Base-by-base conservation (phyloP, 2,329 filamentous ascomycete species). In the Trichoderma atrobrunneum region DNA sequence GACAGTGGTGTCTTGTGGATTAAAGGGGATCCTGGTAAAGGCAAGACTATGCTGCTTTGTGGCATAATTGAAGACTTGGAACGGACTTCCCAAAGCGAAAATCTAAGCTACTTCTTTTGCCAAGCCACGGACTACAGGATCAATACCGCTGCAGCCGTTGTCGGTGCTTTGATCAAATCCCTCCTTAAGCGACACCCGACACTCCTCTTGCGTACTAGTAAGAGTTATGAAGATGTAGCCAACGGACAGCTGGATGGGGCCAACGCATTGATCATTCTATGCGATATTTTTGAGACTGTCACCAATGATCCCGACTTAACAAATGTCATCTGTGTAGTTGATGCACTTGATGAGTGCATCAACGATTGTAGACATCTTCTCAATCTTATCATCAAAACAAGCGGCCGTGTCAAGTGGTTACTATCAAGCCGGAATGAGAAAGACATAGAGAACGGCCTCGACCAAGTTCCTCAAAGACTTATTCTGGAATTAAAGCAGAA, bases 1-100 rank as follows among this genome's bases (percentile, higher is more conserved):
- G 28, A 76, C 0, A 73, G 30, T 32, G 73, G 63, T 2, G 68
- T 83, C 8, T 78, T 84, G 1, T 83, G 82, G 82, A 77, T 84
- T 28, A 80, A 75, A 43, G 82, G 82, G 0, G 80, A 79, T 56
- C 79, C 82, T 1, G 83, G 83, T 3, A 85, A 82, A 48, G 83
- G 83, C 39, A 85, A 85, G 75, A 85, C 83, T 0, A 85, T 85
- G 82, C 75, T 85, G 7, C 72, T 84, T 0, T 80, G 78, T 16
- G 80, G 81, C 12, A 80, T 84, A 26, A 78, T 83, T 43, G 24
- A 66, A 21, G 36, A 73, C 7, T 34, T 65, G 1, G 34, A 51
- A 54, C 28, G 26, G 1, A 21, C 61, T 6, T 39, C 62, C 14
- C 5, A 28, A 7, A 51, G 7, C 6, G 34, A 36, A 14, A 48